Evolutionary conservation across 768 basidiomycete species (phyloP).

Genomic region (Xanthoconium stramineum): DNA sequence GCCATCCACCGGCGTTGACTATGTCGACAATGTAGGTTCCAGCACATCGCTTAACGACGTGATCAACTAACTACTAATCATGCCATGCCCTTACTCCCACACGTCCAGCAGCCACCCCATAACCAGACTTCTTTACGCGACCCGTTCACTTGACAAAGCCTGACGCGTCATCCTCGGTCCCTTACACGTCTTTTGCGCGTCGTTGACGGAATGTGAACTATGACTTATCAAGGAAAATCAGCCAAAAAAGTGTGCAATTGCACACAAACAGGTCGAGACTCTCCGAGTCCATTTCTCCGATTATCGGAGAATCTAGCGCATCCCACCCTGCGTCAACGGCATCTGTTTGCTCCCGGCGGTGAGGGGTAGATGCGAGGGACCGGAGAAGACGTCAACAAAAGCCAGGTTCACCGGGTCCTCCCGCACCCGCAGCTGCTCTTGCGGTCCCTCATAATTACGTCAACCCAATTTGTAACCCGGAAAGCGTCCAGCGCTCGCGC

Average conservation of each 20-base stretch:
- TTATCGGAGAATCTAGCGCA: not conserved
- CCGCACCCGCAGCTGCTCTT: not conserved
- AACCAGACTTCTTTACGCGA: too few species aligned
- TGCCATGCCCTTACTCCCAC: too few species aligned
- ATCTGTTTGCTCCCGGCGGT: not conserved
- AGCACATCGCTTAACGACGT: too few species aligned
- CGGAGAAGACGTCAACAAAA: not conserved
- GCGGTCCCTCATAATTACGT: not conserved
- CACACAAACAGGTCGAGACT: not conserved
- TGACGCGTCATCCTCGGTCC: too few species aligned
- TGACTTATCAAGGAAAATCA: not conserved
- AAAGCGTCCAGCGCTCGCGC: conserved; percentile 1
- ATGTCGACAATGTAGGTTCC: too few species aligned
- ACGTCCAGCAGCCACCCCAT: too few species aligned
- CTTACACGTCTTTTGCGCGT: too few species aligned
- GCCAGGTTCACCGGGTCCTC: not conserved
- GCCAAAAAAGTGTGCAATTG: not conserved
- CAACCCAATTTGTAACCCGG: conserved; percentile 1
- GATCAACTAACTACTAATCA: too few species aligned
- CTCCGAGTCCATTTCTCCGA: not conserved
- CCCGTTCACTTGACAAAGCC: too few species aligned
- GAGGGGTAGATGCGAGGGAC: not conserved
- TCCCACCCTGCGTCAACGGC: not conserved
- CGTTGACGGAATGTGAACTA: not conserved
- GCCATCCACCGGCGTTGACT: too few species aligned